These are phyloP conservation scores for Phialophora expanda DNA, from an alignment of 2,329 filamentous ascomycete species.

Conservation along the genomic window DNA sequence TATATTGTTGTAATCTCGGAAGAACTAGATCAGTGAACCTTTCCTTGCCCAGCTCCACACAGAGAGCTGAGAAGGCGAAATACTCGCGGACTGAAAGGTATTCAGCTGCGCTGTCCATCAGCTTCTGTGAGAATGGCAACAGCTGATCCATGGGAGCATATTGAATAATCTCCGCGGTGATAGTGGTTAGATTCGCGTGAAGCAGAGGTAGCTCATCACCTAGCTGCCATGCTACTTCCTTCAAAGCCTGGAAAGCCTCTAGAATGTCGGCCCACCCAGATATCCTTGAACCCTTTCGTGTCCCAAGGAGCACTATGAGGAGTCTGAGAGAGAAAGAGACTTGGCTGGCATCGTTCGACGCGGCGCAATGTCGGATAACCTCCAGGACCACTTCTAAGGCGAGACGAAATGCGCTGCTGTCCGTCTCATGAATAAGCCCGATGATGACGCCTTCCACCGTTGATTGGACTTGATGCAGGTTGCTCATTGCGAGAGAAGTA, in stretches of 20 bases:
- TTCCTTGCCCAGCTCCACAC: slow-evolving; percentile 73
- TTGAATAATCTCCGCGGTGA: slow-evolving; percentile 70
- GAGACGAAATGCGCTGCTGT: slow-evolving; percentile 71
- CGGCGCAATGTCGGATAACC: slow-evolving; percentile 45
- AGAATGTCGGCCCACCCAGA: slow-evolving; percentile 72
- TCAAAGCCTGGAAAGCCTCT: slow-evolving; percentile 56
- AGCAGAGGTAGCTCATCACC: slow-evolving; percentile 21
- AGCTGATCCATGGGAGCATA: slow-evolving; percentile 79
- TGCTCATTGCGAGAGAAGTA: slow-evolving; percentile 48
- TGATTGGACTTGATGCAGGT: slow-evolving; percentile 54
- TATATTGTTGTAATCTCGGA: slow-evolving; percentile 82
- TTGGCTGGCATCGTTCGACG: slow-evolving; percentile 42
- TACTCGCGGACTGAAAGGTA: slow-evolving; percentile 74
- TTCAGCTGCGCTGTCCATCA: slow-evolving; percentile 69
- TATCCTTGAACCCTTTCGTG: slow-evolving; percentile 79
- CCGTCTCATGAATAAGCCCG: slow-evolving; percentile 82
- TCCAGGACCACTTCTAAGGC: slow-evolving; percentile 68
- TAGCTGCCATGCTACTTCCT: slow-evolving; percentile 50
- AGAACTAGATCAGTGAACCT: slow-evolving; percentile 81
- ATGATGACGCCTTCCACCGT: slow-evolving; percentile 74
- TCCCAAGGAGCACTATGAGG: slow-evolving; percentile 73
- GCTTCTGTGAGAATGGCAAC: slow-evolving; percentile 69
- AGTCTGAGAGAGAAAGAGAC: slow-evolving; percentile 61
- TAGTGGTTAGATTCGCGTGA: slow-evolving; percentile 50
- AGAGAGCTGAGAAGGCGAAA: slow-evolving; percentile 81